Evolutionary conservation across 768 basidiomycete genomes (phyloP).

Genomic region (Galerina marginata): DNA sequence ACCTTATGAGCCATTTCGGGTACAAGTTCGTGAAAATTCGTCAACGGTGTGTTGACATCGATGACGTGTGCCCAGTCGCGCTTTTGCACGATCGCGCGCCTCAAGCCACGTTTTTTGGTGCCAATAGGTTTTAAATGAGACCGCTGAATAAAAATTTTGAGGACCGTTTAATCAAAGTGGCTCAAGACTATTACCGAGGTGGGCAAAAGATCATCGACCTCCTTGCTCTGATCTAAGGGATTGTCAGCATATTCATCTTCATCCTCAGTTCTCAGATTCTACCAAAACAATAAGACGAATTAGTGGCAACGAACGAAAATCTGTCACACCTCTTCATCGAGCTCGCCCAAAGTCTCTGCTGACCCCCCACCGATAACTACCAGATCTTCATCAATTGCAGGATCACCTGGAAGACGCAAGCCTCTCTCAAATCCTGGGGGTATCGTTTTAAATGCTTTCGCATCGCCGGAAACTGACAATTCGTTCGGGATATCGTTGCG

Average conservation of each 20-base stretch:
- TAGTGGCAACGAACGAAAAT: neutral
- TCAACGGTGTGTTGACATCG: conserved; percentile 87
- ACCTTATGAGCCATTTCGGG: conserved; percentile 97
- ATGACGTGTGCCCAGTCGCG: conserved; percentile 99
- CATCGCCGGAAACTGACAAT: conserved; percentile 30
- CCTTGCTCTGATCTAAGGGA: conserved; percentile 15
- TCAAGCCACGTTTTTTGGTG: conserved; percentile 42
- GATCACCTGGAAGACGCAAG: conserved; percentile 69
- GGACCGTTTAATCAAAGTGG: neutral
- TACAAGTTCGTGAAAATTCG: conserved; percentile 90
- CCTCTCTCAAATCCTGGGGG: conserved; percentile 88
- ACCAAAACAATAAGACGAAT: neutral
- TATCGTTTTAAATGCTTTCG: conserved; percentile 64
- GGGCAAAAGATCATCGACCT: conserved; percentile 80
- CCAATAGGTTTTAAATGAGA: conserved; percentile 62
- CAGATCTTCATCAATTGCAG: conserved; percentile 50
- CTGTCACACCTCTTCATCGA: conserved; percentile 26
- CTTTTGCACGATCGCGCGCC: conserved; percentile 63
- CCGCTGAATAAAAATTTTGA: conserved; percentile 41
- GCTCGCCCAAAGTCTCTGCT: conserved; percentile 28
- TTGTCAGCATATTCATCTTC: conserved; percentile 23
- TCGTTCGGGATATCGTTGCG: conserved; percentile 38
- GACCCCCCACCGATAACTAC: conserved; percentile 32
- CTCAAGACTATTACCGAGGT: conserved; percentile 42
- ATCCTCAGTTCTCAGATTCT: conserved; percentile 18